phyloP scores from a whole-genome alignment of 2,329 filamentous ascomycete species.

The Cryoendolithus antarcticus region DNA sequence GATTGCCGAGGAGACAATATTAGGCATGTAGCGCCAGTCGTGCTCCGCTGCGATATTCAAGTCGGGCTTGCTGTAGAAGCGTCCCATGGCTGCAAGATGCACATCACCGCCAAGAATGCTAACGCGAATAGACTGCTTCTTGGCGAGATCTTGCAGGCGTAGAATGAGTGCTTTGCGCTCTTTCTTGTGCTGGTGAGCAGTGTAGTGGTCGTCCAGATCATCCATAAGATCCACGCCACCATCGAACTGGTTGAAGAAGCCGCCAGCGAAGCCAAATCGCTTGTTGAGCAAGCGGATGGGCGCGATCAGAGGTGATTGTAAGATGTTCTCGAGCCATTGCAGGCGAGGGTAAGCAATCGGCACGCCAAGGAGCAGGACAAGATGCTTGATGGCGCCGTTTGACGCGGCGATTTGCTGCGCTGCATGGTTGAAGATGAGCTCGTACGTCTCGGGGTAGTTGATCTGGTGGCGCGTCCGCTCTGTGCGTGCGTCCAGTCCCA shows the following conservation, averaged over 20 bases:
- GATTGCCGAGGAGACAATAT: constrained; percentile 52
- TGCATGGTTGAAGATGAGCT: constrained; percentile 46
- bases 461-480: constrained; percentile 83
- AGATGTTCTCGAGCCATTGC: constrained; percentile 89
- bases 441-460: constrained; percentile 62
- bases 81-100: constrained; percentile 49
- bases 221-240: constrained; percentile 56
- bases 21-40: constrained; percentile 52
- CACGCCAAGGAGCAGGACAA: constrained; percentile 53
- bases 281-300: constrained; percentile 84
- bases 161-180: constrained; percentile 66
- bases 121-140: constrained; percentile 43
- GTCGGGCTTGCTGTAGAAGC: constrained; percentile 51
- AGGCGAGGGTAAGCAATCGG: constrained; percentile 63
- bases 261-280: constrained; percentile 73
- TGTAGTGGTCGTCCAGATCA: constrained; percentile 64
- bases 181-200: constrained; percentile 77
- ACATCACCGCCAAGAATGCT: constrained; percentile 54
- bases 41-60: constrained; percentile 43
- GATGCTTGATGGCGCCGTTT: constrained; percentile 47
- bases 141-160: constrained; percentile 47
- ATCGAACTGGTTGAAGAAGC: constrained; percentile 87
- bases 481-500: constrained; percentile 49
- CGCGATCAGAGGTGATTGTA: constrained; percentile 73
- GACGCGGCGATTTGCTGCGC: constrained; percentile 37